Evolutionary conservation across 169 alveolate genomes (phyloP).

Genomic region (Eimeria tenella): DNA sequence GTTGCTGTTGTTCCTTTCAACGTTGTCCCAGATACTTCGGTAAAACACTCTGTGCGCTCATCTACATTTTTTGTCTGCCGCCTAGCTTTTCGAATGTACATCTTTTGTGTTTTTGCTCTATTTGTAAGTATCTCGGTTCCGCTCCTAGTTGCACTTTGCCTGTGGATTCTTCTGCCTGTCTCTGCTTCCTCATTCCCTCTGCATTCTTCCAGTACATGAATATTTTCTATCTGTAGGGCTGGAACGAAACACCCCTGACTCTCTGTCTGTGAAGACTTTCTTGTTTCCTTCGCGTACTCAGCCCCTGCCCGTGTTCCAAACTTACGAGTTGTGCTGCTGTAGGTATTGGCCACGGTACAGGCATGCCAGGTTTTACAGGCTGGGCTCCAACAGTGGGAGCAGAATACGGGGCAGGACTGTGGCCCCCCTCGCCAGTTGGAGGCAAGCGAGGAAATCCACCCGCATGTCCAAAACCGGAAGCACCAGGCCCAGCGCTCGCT

Average conservation of each 20-base stretch:
- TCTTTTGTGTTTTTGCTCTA: background rate
- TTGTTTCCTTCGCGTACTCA: background rate
- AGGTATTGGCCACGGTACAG: constrained; percentile 76
- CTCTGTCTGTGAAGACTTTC: background rate
- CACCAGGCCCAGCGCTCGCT: background rate
- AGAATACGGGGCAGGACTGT: constrained; percentile 47
- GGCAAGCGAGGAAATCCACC: background rate
- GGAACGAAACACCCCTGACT: background rate
- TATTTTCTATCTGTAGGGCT: background rate
- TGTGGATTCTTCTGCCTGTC: background rate
- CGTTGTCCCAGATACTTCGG: constrained; percentile 4
- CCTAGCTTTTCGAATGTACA: background rate
- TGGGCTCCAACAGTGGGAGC: constrained; percentile 78
- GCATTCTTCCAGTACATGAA: background rate
- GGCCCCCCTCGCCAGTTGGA: background rate
- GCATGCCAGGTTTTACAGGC: constrained; percentile 74
- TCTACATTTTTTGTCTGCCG: background rate
- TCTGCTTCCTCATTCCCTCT: background rate
- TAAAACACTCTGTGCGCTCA: background rate
- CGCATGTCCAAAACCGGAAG: background rate
- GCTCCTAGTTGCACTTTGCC: background rate
- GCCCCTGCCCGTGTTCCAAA: background rate
- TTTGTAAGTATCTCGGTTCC: background rate
- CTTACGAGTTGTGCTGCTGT: constrained; percentile 74
- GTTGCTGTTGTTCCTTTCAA: background rate